These are phyloP conservation scores for Rugonectria rugulosa DNA, from an alignment of 2,329 filamentous ascomycete genomes.

Conservation along the genomic window DNA sequence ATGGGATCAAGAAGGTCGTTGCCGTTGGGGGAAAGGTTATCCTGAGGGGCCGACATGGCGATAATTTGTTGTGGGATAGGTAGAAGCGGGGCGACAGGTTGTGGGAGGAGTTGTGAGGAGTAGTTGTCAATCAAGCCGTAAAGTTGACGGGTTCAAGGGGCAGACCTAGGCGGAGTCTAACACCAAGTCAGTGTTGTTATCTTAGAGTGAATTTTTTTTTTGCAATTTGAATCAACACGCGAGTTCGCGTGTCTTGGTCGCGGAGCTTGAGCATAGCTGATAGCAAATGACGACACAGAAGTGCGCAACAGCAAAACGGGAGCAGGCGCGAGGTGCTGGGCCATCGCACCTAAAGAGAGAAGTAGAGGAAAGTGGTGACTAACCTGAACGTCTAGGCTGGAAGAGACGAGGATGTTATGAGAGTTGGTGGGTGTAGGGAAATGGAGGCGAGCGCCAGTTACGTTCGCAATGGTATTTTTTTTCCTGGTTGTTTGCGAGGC, in stretches of 20 bases:
- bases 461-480: slow-evolving; percentile 38
- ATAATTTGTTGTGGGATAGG: slow-evolving; percentile 29
- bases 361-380: slow-evolving; percentile 20
- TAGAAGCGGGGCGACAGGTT: slow-evolving; percentile 24
- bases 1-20: slow-evolving; percentile 67
- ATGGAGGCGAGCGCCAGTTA: slow-evolving; percentile 33
- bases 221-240: background rate
- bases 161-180: slow-evolving; percentile 18
- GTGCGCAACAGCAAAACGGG: slow-evolving; percentile 1
- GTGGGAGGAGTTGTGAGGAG: too few relatives aligned
- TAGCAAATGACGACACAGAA: slow-evolving; percentile 4
- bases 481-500: slow-evolving; percentile 41
- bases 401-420: slow-evolving; percentile 33
- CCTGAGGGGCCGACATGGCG: slow-evolving; percentile 70
- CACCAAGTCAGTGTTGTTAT: slow-evolving; percentile 9
- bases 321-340: background rate
- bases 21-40: slow-evolving; percentile 63
- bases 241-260: slow-evolving; percentile 20
- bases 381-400: slow-evolving; percentile 35
- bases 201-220: slow-evolving; percentile 3
- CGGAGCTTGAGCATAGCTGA: slow-evolving; percentile 15
- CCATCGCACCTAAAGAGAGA: background rate
- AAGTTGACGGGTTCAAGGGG: slow-evolving; percentile 13
- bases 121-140: slow-evolving; percentile 16
- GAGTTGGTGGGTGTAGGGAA: slow-evolving; percentile 27